These are phyloP conservation scores for Lasiodiplodia sp. DNA, from an alignment of 2,329 filamentous ascomycete genomes.

Conservation along the genomic window DNA sequence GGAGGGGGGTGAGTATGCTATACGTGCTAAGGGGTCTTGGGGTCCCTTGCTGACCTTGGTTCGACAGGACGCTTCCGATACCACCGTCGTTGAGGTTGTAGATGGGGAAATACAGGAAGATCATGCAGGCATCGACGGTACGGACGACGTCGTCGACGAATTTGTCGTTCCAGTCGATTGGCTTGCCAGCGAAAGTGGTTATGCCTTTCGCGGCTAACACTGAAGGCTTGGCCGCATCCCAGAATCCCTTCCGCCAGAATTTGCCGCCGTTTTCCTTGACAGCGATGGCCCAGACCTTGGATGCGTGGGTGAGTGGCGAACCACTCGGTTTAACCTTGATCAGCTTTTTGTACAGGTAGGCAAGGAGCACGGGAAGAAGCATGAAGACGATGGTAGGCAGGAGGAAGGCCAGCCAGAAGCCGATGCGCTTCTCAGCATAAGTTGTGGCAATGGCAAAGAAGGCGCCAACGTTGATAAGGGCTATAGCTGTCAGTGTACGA, in stretches of 20 bases:
- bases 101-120: constrained; percentile 51
- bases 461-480: constrained; percentile 40
- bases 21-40: background rate
- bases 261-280: constrained; percentile 45
- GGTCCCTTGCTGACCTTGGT: constrained; percentile 16
- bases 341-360: constrained; percentile 44
- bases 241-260: constrained; percentile 43
- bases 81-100: constrained; percentile 53
- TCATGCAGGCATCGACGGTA: constrained; percentile 43
- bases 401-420: constrained; percentile 50
- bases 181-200: constrained; percentile 29
- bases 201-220: constrained; percentile 38
- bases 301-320: constrained; percentile 43
- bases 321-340: constrained; percentile 43
- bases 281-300: constrained; percentile 44
- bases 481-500: constrained; percentile 3
- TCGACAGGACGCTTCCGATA: constrained; percentile 54
- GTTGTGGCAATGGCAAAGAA: constrained; percentile 48
- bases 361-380: constrained; percentile 37
- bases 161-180: constrained; percentile 44
- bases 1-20: background rate
- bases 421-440: constrained; percentile 52
- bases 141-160: constrained; percentile 47
- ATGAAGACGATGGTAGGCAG: constrained; percentile 45
- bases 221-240: constrained; percentile 46